These are phyloP conservation scores for Malbranchea cinnamomea DNA, from an alignment of 2,329 filamentous ascomycete species.

Conservation along the genomic window DNA sequence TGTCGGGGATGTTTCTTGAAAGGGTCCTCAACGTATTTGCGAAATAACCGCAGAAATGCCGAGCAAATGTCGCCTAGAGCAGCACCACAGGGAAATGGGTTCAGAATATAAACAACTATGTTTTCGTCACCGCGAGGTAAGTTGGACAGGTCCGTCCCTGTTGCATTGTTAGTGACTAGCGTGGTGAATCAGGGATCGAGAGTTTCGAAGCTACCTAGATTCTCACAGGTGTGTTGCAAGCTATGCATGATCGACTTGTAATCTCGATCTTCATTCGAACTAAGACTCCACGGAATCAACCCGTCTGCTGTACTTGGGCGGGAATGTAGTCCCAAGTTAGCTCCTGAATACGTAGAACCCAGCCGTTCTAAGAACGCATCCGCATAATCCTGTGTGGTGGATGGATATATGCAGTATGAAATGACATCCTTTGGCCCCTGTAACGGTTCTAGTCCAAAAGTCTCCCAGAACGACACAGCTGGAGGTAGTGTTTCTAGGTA, in stretches of 20 bases:
- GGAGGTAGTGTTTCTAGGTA: constrained; percentile 41
- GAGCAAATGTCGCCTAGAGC: constrained; percentile 38
- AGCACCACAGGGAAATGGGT: constrained; percentile 36
- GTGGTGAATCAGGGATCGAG: not conserved
- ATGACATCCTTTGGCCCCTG: constrained; percentile 42
- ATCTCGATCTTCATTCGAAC: constrained; percentile 13
- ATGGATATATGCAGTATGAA: constrained; percentile 42
- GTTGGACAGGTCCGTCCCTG: constrained; percentile 22
- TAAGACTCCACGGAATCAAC: constrained; percentile 22
- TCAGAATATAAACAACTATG: constrained; percentile 44
- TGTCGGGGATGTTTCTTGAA: constrained; percentile 18
- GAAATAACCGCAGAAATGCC: constrained; percentile 42
- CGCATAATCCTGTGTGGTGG: constrained; percentile 31
- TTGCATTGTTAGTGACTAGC: constrained; percentile 9
- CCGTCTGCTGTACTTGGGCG: constrained; percentile 30
- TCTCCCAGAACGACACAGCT: constrained; percentile 46
- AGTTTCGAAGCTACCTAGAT: constrained; percentile 21
- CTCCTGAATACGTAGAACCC: constrained; percentile 39
- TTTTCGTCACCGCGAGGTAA: constrained; percentile 22
- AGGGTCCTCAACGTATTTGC: constrained; percentile 33
- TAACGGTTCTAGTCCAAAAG: constrained; percentile 41
- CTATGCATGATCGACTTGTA: constrained; percentile 23
- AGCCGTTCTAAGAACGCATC: constrained; percentile 39
- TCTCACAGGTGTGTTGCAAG: constrained; percentile 21
- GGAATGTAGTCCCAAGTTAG: constrained; percentile 39